Conservation (phyloP, 2,329 filamentous ascomycete genomes). For the Leptographium procerum region DNA sequence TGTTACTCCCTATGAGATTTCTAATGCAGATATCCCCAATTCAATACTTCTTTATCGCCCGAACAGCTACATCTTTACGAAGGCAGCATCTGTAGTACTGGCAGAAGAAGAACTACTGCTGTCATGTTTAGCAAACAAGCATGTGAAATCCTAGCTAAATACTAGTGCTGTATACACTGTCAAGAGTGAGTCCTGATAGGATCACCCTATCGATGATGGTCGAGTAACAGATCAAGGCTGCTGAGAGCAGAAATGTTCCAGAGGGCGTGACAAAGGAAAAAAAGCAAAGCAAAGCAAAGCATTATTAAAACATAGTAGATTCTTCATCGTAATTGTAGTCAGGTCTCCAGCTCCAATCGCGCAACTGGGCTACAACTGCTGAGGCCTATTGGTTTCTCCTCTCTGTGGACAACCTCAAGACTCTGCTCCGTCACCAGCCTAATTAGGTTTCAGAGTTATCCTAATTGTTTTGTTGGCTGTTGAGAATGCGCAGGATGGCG, state of each 20-base stretch:
- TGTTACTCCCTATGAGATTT: conserved; percentile 41
- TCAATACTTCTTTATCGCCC: conserved; percentile 7
- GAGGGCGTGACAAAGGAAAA: neutral
- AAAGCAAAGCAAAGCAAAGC: neutral
- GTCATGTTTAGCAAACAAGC: neutral
- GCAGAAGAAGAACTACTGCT: neutral
- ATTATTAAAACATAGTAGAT: neutral
- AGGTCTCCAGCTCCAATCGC: neutral
- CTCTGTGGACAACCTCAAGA: too few species aligned
- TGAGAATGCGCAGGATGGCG: conserved; percentile 87
- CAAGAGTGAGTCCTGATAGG: neutral
- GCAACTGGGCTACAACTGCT: neutral
- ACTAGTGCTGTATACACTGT: neutral
- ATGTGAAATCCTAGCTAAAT: neutral
- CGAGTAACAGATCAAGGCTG: neutral
- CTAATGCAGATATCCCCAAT: conserved; percentile 48
- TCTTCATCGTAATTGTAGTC: neutral
- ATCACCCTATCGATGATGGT: neutral
- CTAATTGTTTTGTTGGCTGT: conserved; percentile 91
- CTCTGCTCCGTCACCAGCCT: too few species aligned
- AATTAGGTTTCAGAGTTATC: neutral
- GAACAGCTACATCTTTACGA: neutral
- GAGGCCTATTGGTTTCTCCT: too few species aligned
- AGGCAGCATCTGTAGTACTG: neutral
- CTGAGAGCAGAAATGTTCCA: neutral